Evolutionary conservation across 2,329 filamentous ascomycete species (phyloP), one percentile per base, ranked within the genome.

Genomic region (Shiraia sp.): DNA sequence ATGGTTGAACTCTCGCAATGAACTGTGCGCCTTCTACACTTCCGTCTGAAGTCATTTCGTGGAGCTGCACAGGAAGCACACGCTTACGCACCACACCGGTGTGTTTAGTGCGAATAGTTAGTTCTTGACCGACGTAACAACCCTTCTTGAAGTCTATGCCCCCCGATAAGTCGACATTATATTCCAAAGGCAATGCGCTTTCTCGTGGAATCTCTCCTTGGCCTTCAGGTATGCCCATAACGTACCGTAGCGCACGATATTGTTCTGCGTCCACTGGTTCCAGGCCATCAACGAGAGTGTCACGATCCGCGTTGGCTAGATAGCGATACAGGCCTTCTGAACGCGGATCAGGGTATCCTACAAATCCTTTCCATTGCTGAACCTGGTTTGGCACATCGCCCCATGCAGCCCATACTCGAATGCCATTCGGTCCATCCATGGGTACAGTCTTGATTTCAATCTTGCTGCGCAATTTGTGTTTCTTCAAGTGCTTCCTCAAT

Each of bases 51-150:
- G 45, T 34, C 41, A 53, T 16, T 53, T 57, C 17, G 66, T 92
- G 93, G 12, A 96, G 62, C 51, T 86, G 72, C 24, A 92, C 84
- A 0, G 93, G 93, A 37, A 99, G 69, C 35, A 97, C 82, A 35
- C 93, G 80, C 77, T 96, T 96, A 47, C 93, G 80, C 28, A 99
- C 89, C 12, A 99, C 89, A 15, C 93, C 93, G 10, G 87, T 91
- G 71, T 99, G 93, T 66, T 91, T 87, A 1, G 93, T 99, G 29
- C 93, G 86, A 53, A 97, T 96, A 1, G 93, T 97, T 51, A 99
- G 79, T 70, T 99, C 93, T 72, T 99, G 93, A 0, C 93, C 93
- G 6, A 97, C 83, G 69, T 99, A 99, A 72, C 93, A 99, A 6
- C 93, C 93, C 74, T 99, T 99, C 63, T 83, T 83, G 74, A 93